A percentile compares a stretch with the other conserved stretches of the same genome.
phyloP scores from a whole-genome alignment of 441 rosid species.

The Francoa sonchifolia region DNA sequence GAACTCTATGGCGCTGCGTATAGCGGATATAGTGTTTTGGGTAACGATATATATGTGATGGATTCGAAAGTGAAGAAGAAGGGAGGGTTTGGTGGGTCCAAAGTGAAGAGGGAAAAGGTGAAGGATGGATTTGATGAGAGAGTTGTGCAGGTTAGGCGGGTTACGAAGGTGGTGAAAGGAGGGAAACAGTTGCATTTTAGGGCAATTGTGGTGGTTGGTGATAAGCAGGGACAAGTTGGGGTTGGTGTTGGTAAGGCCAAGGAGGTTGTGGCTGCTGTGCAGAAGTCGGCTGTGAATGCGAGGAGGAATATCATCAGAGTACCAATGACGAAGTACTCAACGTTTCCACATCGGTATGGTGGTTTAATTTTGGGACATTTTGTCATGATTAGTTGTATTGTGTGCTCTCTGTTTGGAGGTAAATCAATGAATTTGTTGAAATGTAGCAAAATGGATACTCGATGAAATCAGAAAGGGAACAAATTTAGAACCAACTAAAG shows the following conservation, averaged over 20 bases:
- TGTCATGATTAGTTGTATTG: neutral
- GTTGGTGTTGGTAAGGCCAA: constrained; percentile 93
- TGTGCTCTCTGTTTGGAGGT: neutral
- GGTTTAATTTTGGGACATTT: neutral
- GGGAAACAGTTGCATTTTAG: constrained; percentile 79
- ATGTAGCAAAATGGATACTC: too few species aligned
- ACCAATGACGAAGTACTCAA: constrained; percentile 81
- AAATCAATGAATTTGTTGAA: too few species aligned
- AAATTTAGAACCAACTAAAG: too few species aligned
- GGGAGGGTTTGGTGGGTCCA: constrained; percentile 34
- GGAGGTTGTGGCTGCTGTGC: constrained; percentile 71
- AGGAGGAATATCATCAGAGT: constrained; percentile 63
- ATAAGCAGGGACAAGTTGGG: constrained; percentile 68
- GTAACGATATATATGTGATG: constrained; percentile 58
- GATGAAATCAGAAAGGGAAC: too few species aligned
- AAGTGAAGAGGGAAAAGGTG: constrained; percentile 45
- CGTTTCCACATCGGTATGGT: constrained; percentile 78
- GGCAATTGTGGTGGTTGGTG: constrained; percentile 79
- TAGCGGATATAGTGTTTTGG: constrained; percentile 48
- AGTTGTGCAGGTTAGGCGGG: constrained; percentile 72
- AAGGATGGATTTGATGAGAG: constrained; percentile 84
- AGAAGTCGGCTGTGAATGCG: constrained; percentile 69
- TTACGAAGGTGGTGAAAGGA: constrained; percentile 84
- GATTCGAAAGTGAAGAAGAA: constrained; percentile 46
- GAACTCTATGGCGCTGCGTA: constrained; percentile 73